phyloP scores from a whole-genome alignment of 192 early-diverging fungal genomes.

The Thamnidium elegans region DNA sequence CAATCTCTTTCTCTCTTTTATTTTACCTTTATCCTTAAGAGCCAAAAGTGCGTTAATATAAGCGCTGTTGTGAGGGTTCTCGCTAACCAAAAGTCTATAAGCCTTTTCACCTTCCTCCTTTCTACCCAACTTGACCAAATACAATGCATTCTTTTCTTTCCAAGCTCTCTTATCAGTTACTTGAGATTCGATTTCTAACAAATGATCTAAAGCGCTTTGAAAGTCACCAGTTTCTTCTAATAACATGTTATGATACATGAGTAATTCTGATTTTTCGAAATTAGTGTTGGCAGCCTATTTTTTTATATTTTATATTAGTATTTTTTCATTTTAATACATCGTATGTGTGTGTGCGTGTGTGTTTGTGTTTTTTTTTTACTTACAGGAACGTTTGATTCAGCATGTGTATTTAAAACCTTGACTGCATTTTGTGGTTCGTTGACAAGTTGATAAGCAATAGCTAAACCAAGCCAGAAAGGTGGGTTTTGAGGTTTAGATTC shows the following conservation, averaged over 20 bases:
- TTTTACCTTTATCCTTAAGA: conserved; percentile 47
- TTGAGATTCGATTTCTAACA: conserved; percentile 69
- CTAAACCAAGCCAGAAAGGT: conserved; percentile 83
- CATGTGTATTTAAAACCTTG: conserved; percentile 65
- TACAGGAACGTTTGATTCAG: conserved; percentile 6
- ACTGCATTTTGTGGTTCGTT: conserved; percentile 73
- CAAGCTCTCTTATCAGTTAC: conserved; percentile 72
- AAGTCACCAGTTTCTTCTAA: conserved; percentile 82
- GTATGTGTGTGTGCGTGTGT: too few relatives aligned
- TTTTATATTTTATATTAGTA: background rate
- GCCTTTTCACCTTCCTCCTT: conserved; percentile 69
- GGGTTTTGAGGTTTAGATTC: conserved; percentile 65
- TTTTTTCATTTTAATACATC: background rate
- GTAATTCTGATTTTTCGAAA: conserved; percentile 78
- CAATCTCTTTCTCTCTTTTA: conserved; percentile 18
- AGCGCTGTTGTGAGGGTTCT: conserved; percentile 76
- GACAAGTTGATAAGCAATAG: conserved; percentile 79
- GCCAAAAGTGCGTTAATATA: conserved; percentile 69
- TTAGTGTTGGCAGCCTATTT: conserved; percentile 15
- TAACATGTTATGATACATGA: conserved; percentile 84
- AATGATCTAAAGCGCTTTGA: conserved; percentile 70
- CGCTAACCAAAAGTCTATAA: conserved; percentile 71
- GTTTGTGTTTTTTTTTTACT: background rate
- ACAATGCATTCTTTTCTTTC: conserved; percentile 74
- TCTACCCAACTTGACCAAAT: conserved; percentile 64